Base-by-base conservation (phyloP, 164 flowering plant species). In the Berberis thunbergii region DNA sequence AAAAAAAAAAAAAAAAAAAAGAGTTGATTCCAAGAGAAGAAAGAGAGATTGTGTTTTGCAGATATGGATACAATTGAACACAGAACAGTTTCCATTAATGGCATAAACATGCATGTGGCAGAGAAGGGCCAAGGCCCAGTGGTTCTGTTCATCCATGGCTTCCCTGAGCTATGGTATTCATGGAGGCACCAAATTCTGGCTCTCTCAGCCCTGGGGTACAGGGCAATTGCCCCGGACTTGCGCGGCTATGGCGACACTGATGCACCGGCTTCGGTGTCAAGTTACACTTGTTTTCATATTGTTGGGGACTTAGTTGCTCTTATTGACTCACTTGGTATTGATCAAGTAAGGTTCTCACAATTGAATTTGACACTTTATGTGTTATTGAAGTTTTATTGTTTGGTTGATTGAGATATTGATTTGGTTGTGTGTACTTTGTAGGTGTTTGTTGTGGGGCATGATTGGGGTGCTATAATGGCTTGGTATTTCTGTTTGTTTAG, bases 231-330 rank as follows among this genome's bases (percentile, higher is more conserved):
- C 41, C 93, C 96, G 9, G 96, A 87, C 65, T 79, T 89, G 43
- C 86, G 96, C 2, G 96, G 93, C 48, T 89, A 46, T 62, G 96
- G 91, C 13, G 94, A 81, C 73, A 73, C 91, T 26, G 93, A 85
- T 63, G 87, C 85, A 8, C 93, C 93, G 1, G 73, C 79, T 1
- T 63, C 75, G 0, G 1, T 68, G 41, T 10, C 71, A 9, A 72
- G 78, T 63, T 89, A 86, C 77, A 71, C 86, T 6, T 72, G 54
- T 7, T 42, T 77, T 59, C 91, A 85, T 70, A 63, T 85, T 13
- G 81, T 84, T 11, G 96, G 96, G 0, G 96, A 89, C 68, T 75
- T 86, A 11, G 65, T 89, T 42, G 93, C 79, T 41, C 75, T 84
- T 8, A 64, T 89, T 2, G 92, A 85, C 59, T 41, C 64, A 7